A percentile compares a stretch with the other conserved stretches of the same genome.
Evolutionary conservation across 192 early-diverging fungal species (phyloP).

Genomic region (Rhizophagus sp.): DNA sequence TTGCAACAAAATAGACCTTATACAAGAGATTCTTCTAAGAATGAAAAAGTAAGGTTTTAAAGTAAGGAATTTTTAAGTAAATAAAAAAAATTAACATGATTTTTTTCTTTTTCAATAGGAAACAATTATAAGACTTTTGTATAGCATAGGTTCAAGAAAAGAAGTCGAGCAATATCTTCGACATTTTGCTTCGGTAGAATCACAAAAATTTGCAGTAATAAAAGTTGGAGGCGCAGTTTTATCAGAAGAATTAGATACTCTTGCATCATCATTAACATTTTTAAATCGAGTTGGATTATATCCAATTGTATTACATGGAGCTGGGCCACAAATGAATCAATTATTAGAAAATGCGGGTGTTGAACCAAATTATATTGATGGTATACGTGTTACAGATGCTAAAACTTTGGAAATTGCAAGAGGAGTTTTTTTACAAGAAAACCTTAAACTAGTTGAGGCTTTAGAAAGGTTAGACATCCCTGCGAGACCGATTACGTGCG

Average conservation of each 20-base stretch:
- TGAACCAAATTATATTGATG: slow-evolving; percentile 92
- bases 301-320: slow-evolving; percentile 98
- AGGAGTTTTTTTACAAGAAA: slow-evolving; percentile 92
- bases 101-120: slow-evolving; percentile 53
- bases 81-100: neutral
- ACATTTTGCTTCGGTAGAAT: slow-evolving; percentile 96
- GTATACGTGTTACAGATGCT: slow-evolving; percentile 95
- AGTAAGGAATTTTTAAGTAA: no score
- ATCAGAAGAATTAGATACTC: slow-evolving; percentile 91
- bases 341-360: slow-evolving; percentile 89
- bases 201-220: slow-evolving; percentile 99
- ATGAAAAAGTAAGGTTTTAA: slow-evolving; percentile 26
- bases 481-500: slow-evolving; percentile 93
- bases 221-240: slow-evolving; percentile 98
- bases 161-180: slow-evolving; percentile 98
- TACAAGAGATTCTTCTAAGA: neutral
- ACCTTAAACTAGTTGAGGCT: slow-evolving; percentile 96
- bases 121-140: slow-evolving; percentile 85
- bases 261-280: slow-evolving; percentile 95
- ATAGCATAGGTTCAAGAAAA: slow-evolving; percentile 99
- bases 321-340: slow-evolving; percentile 94
- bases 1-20: neutral
- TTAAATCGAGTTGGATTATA: slow-evolving; percentile 96
- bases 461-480: slow-evolving; percentile 93
- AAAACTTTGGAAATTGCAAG: slow-evolving; percentile 93